phyloP scores from a whole-genome alignment of 2,329 filamentous ascomycete species.

The Pseudopithomyces maydicus region DNA sequence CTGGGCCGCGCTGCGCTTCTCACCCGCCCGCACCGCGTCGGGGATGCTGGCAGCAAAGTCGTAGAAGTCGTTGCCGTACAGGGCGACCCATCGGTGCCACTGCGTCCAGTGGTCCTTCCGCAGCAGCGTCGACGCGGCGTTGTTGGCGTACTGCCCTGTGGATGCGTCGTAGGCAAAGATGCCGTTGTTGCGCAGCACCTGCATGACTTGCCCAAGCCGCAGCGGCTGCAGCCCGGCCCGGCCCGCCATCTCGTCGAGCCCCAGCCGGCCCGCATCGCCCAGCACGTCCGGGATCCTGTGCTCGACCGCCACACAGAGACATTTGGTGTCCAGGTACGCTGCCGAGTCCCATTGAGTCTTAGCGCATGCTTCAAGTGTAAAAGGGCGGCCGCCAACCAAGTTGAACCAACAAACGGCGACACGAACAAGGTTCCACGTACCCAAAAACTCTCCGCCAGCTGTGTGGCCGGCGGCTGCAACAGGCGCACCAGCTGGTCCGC shows the following conservation, averaged over 20 bases:
- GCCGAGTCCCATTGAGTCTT: no score
- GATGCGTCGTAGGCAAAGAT: conserved; percentile 42
- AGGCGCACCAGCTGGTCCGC: no score
- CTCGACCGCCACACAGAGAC: conserved; percentile 37
- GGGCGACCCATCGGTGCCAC: conserved; percentile 51
- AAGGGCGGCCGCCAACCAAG: background rate
- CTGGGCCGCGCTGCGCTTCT: conserved; percentile 42
- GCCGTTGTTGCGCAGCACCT: conserved; percentile 39
- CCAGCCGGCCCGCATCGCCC: conserved; percentile 1
- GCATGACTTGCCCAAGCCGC: conserved; percentile 38
- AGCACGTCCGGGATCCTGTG: conserved; percentile 39
- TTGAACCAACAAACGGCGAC: background rate
- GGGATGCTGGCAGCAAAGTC: conserved; percentile 51
- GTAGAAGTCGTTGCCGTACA: conserved; percentile 53
- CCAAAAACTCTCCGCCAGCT: no score
- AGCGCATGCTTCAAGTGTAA: background rate
- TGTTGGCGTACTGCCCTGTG: conserved; percentile 42
- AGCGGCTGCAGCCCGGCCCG: conserved; percentile 26
- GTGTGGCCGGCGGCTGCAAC: no score
- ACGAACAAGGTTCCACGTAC: no score
- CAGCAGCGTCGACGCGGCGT: conserved; percentile 41
- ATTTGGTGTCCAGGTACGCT: conserved; percentile 38
- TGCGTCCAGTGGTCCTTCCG: conserved; percentile 49
- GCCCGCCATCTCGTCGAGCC: conserved; percentile 17
- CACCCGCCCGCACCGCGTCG: conserved; percentile 21